Conservation (phyloP, 768 basidiomycete species). For the Albatrellus ellisii region DNA sequence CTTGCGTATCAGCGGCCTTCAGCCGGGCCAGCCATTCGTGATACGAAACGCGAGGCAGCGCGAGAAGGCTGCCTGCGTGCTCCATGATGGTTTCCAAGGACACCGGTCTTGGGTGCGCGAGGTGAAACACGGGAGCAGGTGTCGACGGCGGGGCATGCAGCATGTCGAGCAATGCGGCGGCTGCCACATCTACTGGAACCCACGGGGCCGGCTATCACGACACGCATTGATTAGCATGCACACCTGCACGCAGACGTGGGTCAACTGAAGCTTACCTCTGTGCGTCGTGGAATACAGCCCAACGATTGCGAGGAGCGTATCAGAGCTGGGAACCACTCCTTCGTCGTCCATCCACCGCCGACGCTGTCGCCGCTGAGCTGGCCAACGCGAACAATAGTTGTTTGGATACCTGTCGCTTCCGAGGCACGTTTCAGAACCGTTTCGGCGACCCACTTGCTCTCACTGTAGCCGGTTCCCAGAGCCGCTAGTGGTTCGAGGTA, state of each 20-base stretch:
- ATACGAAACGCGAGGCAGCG: conserved; percentile 22
- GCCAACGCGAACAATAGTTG: conserved; percentile 29
- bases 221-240: neutral
- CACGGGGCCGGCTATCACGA: conserved; percentile 25
- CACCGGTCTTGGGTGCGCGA: conserved; percentile 26
- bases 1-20: conserved; percentile 7
- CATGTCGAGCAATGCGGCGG: conserved; percentile 21
- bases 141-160: conserved; percentile 11
- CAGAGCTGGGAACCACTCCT: conserved; percentile 35
- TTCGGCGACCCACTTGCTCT: conserved; percentile 32
- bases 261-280: conserved; percentile 17
- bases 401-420: conserved; percentile 23
- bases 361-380: conserved; percentile 29
- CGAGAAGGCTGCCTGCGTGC: conserved; percentile 12
- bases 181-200: conserved; percentile 29
- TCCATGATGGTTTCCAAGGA: conserved; percentile 21
- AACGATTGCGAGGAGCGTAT: conserved; percentile 17
- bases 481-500: conserved; percentile 20
- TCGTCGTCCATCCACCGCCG: conserved; percentile 30
- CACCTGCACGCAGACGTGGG: neutral
- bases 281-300: conserved; percentile 19
- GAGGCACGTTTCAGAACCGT: conserved; percentile 23
- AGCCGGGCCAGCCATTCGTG: conserved; percentile 23
- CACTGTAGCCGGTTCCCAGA: conserved; percentile 30
- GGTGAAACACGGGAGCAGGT: conserved; percentile 19